Evolutionary conservation across 2,329 filamentous ascomycete species (phyloP), one percentile per base, ranked within the genome.

Genomic region (Curvularia sp.): DNA sequence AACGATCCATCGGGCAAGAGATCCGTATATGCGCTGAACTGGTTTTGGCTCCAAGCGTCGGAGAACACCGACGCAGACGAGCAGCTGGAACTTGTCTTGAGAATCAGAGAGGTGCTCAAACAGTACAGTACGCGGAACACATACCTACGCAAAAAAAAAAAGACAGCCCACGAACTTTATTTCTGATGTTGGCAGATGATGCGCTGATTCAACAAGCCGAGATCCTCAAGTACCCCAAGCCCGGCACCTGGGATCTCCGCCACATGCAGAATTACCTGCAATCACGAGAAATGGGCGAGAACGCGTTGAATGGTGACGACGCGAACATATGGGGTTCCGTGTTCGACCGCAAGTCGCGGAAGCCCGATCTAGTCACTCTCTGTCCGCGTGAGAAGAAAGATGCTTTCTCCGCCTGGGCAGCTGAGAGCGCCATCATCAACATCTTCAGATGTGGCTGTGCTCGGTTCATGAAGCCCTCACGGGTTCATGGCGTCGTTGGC

Each of bases 201-300:
- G 34, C 51, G 1, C 34, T 48, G 8, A 30, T 18, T 13, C 51
- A 54, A 32, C 51, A 48, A 32, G 32, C 23, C 18, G n/a, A 28
- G 1, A 54, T 54, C 2, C 51, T 41, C 18, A 23, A 54, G n/a
- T 28, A 39, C 5, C 30, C 30, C 5, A 15, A 8, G 25, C 43
- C 43, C 3, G 19, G 25, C 13, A n/a, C 23, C 6, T 41, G 21
- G 23, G 42, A 54, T 28, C 53, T 55, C 13, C 32, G 30, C 12
- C 3, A 47, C 21, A 49, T 55, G 41, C 45, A 49, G 18, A 12
- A 42, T 15, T 55, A 34, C 15, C 52, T 55, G 3, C 13, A 39
- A 1, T 19, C 41, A 1, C 1, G 8, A 1, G 42, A 10, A n/a
- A 47, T 53, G 51, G 32, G 43, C 6, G 30, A 18, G 1, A 4